These are phyloP conservation scores for Boeremia exigua DNA, from an alignment of 2,329 filamentous ascomycete genomes.

Conservation along the genomic window DNA sequence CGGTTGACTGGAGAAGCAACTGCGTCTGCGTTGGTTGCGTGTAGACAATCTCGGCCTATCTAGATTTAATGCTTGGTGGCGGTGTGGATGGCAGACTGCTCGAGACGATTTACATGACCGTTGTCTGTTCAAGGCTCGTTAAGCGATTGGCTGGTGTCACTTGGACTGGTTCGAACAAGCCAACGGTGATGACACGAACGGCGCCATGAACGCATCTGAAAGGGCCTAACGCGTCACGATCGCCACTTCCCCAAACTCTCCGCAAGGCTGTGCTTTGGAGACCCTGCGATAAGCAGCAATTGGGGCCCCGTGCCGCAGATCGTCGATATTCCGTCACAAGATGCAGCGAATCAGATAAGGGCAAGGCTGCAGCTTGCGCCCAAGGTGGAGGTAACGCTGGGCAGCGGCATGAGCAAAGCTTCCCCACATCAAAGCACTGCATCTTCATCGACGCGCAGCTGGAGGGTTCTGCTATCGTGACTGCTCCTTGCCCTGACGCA, in stretches of 20 bases:
- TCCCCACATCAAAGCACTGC: conserved; percentile 19
- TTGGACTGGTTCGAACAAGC: conserved; percentile 6
- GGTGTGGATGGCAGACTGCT: neutral
- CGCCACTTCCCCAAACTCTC: conserved; percentile 13
- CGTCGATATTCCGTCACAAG: conserved; percentile 14
- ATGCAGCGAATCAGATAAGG: conserved; percentile 32
- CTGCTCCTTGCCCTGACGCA: conserved; percentile 2
- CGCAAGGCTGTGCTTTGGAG: conserved; percentile 17
- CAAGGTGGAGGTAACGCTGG: conserved; percentile 22
- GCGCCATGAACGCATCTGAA: conserved; percentile 16
- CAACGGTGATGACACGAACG: conserved; percentile 24
- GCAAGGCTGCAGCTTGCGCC: conserved; percentile 26
- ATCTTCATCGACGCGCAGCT: conserved; percentile 1
- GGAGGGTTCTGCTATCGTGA: neutral
- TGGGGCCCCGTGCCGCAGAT: conserved; percentile 16
- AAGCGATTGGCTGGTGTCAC: conserved; percentile 23
- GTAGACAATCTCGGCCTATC: too few relatives aligned
- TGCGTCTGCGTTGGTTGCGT: too few relatives aligned
- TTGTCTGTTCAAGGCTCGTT: conserved; percentile 6
- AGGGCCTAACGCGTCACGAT: conserved; percentile 19
- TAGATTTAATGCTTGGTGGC: too few relatives aligned
- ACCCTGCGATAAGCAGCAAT: conserved; percentile 13
- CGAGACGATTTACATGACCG: conserved; percentile 5
- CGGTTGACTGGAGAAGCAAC: too few relatives aligned
- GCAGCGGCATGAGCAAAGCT: conserved; percentile 23